Conservation (phyloP, 495 filamentous ascomycete genomes). For the Aspergillus kassunensis region DNA sequence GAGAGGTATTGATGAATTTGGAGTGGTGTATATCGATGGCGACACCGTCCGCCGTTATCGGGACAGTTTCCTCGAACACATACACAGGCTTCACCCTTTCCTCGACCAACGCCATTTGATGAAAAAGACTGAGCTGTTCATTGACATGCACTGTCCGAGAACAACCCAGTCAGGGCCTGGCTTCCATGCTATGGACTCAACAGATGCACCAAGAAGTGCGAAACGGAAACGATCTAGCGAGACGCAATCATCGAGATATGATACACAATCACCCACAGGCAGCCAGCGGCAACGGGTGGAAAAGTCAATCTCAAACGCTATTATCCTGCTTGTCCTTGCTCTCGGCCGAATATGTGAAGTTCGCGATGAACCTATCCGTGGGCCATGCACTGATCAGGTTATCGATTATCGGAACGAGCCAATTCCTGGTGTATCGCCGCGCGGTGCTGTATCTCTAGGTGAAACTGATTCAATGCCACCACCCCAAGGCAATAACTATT, state of each 20-base stretch:
- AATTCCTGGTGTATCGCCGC: constrained; percentile 24
- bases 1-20: constrained; percentile 56
- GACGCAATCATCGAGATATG: constrained; percentile 23
- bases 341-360: constrained; percentile 78
- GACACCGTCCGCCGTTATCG: constrained; percentile 60
- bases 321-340: constrained; percentile 79
- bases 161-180: constrained; percentile 20
- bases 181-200: constrained; percentile 9
- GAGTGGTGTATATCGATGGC: constrained; percentile 60
- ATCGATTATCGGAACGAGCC: constrained; percentile 25
- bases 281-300: constrained; percentile 25
- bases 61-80: constrained; percentile 68
- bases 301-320: constrained; percentile 57
- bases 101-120: constrained; percentile 53
- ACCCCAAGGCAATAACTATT: constrained; percentile 20
- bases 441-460: constrained; percentile 26
- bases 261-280: constrained; percentile 19
- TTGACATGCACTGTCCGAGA: constrained; percentile 32
- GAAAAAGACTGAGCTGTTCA: constrained; percentile 51
- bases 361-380: constrained; percentile 52
- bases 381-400: constrained; percentile 39
- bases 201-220: constrained; percentile 27
- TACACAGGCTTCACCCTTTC: constrained; percentile 90
- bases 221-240: constrained; percentile 45
- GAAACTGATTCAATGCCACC: constrained; percentile 24